Evolutionary conservation across 805 yeast species (phyloP).

Genomic region (Pichia rugopelliculosa): DNA sequence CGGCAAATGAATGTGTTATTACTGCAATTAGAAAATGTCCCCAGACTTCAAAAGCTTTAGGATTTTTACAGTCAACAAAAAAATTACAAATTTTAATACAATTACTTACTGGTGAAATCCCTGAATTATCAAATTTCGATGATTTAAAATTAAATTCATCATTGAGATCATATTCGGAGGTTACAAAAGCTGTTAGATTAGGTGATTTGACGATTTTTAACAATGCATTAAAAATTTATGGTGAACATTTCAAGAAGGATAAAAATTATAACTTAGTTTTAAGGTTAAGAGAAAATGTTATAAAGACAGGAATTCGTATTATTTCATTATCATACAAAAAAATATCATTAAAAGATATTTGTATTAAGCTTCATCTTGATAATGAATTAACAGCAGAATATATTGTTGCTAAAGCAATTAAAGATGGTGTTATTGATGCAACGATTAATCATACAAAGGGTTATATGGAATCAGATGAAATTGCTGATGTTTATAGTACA

Average conservation of each 20-base stretch:
- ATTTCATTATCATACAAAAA: constrained; percentile 85
- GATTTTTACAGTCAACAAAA: constrained; percentile 84
- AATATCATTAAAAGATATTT: constrained; percentile 88
- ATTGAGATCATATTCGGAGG: constrained; percentile 73
- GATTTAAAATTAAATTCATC: constrained; percentile 52
- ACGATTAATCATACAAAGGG: constrained; percentile 85
- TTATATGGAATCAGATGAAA: constrained; percentile 83
- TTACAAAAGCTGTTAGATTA: constrained; percentile 83
- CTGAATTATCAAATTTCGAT: constrained; percentile 76
- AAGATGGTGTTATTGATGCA: constrained; percentile 97
- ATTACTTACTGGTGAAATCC: constrained; percentile 92
- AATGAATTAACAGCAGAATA: constrained; percentile 95
- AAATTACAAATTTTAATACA: constrained; percentile 85
- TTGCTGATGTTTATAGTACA: constrained; percentile 81
- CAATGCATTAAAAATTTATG: constrained; percentile 57
- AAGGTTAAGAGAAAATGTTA: constrained; percentile 91
- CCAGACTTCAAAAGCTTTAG: constrained; percentile 74
- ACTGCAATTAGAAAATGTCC: constrained; percentile 98
- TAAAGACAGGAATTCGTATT: constrained; percentile 93
- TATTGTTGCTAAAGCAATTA: constrained; percentile 91
- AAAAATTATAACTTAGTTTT: constrained; percentile 78
- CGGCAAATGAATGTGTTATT: constrained; percentile 82
- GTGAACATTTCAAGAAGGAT: constrained; percentile 58
- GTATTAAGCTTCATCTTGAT: constrained; percentile 85
- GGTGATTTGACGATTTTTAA: constrained; percentile 86